Evolutionary conservation across 495 filamentous ascomycete species (phyloP), one percentile per base, ranked within the genome.

Genomic region (Apiosordaria backusii): DNA sequence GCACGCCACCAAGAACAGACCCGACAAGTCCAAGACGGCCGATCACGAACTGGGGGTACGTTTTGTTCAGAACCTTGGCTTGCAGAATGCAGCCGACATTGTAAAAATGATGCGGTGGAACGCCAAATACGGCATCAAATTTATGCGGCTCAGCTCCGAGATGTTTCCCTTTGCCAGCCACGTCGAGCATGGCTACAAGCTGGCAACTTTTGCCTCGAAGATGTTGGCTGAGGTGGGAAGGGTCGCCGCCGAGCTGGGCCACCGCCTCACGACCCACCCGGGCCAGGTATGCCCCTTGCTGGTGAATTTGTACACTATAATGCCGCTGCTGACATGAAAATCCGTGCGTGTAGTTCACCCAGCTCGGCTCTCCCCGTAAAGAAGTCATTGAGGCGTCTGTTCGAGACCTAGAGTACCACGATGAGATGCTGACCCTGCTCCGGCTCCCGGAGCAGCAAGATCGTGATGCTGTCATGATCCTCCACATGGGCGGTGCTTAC

Each of bases 81-180:
- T 97, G 6, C 85, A 89, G 4, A 97, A 99, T 77, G 89, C 90
- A 22, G 83, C 86, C 35, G 93, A 97, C 70, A 85, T 97, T 5
- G 78, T 84, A 40, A 97, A 96, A 72, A 88, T 97, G 83, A 70
- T 98, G 22, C 84, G 88, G 2, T 99, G 95, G 95, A 97, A 98
- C 72, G 92, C 97, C 66, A 88, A 86, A 63, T 97, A 95, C 65
- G 88, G 87, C 52, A 98, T 97, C 78, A 95, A 90, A 72, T 96
- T 99, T 75, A 84, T 98, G 83, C 88, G 94, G 3, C 82, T 98
- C 21, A 94, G 90, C 69, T 95, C 90, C 69, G 95, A 97, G 72
- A 97, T 97, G 91, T 97, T 97, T 66, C 95, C 94, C 0, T 97
- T 97, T 74, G 93, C 95, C 0, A 94, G 90, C 60, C 93, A 97